Conservation (phyloP, 352 stramenopile genomes). For the Pythium phragmiticola region DNA sequence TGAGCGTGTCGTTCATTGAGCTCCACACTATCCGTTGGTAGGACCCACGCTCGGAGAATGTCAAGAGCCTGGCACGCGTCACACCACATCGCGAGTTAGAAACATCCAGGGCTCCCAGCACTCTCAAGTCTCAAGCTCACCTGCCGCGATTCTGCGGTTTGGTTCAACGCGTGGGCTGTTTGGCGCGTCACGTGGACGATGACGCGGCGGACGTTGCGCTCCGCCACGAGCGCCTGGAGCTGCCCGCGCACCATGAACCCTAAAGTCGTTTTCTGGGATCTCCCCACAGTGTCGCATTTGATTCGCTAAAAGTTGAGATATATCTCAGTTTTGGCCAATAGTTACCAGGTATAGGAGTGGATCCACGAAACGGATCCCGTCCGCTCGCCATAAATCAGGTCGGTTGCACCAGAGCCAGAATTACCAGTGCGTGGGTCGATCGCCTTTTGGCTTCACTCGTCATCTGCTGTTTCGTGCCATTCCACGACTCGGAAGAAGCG, state of each 20-base stretch:
- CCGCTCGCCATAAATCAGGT: constrained; percentile 22
- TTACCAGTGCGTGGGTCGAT: background rate
- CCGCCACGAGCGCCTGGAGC: constrained; percentile 22
- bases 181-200: constrained; percentile 38
- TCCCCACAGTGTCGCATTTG: too few species aligned
- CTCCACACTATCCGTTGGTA: background rate
- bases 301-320: background rate
- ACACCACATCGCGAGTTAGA: background rate
- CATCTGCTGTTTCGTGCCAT: background rate
- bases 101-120: background rate
- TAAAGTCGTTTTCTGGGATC: background rate
- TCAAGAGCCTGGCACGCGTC: background rate
- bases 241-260: background rate
- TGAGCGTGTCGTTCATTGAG: background rate
- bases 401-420: background rate
- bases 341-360: background rate
- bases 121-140: constrained; percentile 5
- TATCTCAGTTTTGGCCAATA: constrained; percentile 10
- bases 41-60: constrained; percentile 1
- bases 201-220: constrained; percentile 52
- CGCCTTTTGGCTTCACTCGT: background rate
- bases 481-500: too few species aligned
- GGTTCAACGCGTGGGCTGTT: constrained; percentile 11
- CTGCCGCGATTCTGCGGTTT: constrained; percentile 17
- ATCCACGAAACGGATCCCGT: constrained; percentile 8